Percentiles rank a stretch among this genome's conserved stretches.
These are phyloP conservation scores for Logfia minima DNA, from an alignment of 129 eudicot genomes.

Conservation along the genomic window DNA sequence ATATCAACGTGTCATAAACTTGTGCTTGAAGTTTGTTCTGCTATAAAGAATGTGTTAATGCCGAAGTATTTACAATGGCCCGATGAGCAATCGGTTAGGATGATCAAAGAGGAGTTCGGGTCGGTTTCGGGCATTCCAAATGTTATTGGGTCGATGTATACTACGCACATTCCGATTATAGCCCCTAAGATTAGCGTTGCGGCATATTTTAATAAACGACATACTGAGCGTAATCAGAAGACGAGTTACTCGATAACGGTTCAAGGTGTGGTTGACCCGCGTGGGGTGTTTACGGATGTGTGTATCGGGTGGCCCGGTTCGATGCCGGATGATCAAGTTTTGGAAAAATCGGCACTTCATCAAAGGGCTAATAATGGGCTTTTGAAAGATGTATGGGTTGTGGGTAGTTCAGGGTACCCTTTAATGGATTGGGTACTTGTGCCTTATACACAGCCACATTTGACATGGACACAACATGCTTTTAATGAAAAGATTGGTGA, in stretches of 20 bases:
- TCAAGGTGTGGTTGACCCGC: constrained; percentile 86
- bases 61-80: constrained; percentile 94
- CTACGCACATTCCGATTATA: constrained; percentile 91
- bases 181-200: constrained; percentile 95
- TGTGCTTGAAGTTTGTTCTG: constrained; percentile 91
- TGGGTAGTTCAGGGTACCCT: constrained; percentile 86
- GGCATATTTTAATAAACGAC: constrained; percentile 85
- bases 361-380: constrained; percentile 86
- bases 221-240: constrained; percentile 86
- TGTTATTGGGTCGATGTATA: constrained; percentile 90
- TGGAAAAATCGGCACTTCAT: constrained; percentile 80
- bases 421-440: constrained; percentile 90
- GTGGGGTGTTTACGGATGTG: constrained; percentile 81
- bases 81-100: constrained; percentile 43
- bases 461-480: constrained; percentile 98
- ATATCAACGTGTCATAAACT: constrained; percentile 94
- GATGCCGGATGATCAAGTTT: constrained; percentile 90
- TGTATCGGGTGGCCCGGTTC: constrained; percentile 99
- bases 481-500: constrained; percentile 89
- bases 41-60: constrained; percentile 85
- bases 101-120: constrained; percentile 64
- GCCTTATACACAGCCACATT: constrained; percentile 79
- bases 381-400: constrained; percentile 76
- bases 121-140: constrained; percentile 71
- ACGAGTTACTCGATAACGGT: constrained; percentile 90